These are phyloP conservation scores for Pestalotiopsis sp. DNA, from an alignment of 2,329 filamentous ascomycete species.

Conservation along the genomic window DNA sequence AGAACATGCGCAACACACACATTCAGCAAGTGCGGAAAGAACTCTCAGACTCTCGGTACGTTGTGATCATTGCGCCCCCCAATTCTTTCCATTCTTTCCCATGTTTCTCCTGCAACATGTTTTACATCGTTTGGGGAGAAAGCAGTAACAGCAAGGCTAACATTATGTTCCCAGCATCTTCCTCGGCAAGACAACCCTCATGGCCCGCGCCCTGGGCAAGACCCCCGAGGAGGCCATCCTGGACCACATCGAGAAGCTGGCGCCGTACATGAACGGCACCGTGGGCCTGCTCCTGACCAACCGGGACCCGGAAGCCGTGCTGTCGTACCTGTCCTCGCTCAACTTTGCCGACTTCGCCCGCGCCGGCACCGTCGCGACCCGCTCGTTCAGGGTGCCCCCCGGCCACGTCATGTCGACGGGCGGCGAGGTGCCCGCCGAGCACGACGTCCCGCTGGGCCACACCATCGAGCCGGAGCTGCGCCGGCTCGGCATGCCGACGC, in stretches of 20 bases:
- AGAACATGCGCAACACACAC: slow-evolving; percentile 98
- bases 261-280: slow-evolving; percentile 71
- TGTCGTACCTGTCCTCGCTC: slow-evolving; percentile 71
- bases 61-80: slow-evolving; percentile 15
- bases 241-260: slow-evolving; percentile 71
- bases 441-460: slow-evolving; percentile 86
- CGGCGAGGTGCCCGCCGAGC: slow-evolving; percentile 75
- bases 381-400: slow-evolving; percentile 76
- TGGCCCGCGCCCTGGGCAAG: slow-evolving; percentile 89
- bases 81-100: not conserved
- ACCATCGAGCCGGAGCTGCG: slow-evolving; percentile 88
- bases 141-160: slow-evolving; percentile 16
- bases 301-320: slow-evolving; percentile 66
- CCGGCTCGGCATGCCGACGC: slow-evolving; percentile 85
- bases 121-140: too few relatives aligned
- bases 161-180: slow-evolving; percentile 65
- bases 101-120: too few relatives aligned
- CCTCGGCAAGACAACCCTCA: slow-evolving; percentile 99
- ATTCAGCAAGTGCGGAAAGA: slow-evolving; percentile 87
- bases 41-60: slow-evolving; percentile 79
- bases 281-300: slow-evolving; percentile 91
- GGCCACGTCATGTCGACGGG: slow-evolving; percentile 80
- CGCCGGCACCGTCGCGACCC: slow-evolving; percentile 73
- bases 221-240: slow-evolving; percentile 77
- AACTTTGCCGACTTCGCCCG: slow-evolving; percentile 85